Conservation (phyloP, 352 stramenopile species). For the Phytophthora boehmeriae region DNA sequence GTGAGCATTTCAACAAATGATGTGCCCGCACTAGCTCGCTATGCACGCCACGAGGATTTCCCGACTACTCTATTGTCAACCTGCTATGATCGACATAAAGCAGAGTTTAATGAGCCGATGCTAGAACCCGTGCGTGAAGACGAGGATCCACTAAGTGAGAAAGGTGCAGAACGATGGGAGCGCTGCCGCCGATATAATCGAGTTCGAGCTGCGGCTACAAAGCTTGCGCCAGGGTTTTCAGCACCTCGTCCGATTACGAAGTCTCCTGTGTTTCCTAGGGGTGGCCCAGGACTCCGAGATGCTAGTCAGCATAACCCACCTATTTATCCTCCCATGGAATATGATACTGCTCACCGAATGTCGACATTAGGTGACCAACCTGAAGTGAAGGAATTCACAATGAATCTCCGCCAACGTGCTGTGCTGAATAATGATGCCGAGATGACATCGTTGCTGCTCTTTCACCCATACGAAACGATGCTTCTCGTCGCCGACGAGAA, state of each 20-base stretch:
- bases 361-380: slow-evolving; percentile 49
- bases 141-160: slow-evolving; percentile 80
- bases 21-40: slow-evolving; percentile 33
- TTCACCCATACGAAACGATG: slow-evolving; percentile 95
- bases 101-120: slow-evolving; percentile 76
- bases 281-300: slow-evolving; percentile 12
- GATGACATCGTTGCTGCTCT: slow-evolving; percentile 96
- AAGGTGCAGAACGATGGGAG: slow-evolving; percentile 72
- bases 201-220: slow-evolving; percentile 57
- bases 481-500: slow-evolving; percentile 95
- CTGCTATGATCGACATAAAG: slow-evolving; percentile 71
- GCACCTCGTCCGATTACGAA: slow-evolving; percentile 27
- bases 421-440: slow-evolving; percentile 93
- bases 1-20: slow-evolving; percentile 24
- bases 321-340: slow-evolving; percentile 37
- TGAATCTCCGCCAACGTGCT: slow-evolving; percentile 90
- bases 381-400: slow-evolving; percentile 74
- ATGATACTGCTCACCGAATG: slow-evolving; percentile 31
- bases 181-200: slow-evolving; percentile 65
- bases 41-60: slow-evolving; percentile 60
- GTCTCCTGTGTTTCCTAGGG: slow-evolving; percentile 12
- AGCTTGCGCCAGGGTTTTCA: slow-evolving; percentile 69
- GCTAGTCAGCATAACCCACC: slow-evolving; percentile 22
- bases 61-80: slow-evolving; percentile 55
- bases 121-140: slow-evolving; percentile 69